Evolutionary conservation across 768 basidiomycete species (phyloP).

Genomic region (Mrakia hoshinonis): DNA sequence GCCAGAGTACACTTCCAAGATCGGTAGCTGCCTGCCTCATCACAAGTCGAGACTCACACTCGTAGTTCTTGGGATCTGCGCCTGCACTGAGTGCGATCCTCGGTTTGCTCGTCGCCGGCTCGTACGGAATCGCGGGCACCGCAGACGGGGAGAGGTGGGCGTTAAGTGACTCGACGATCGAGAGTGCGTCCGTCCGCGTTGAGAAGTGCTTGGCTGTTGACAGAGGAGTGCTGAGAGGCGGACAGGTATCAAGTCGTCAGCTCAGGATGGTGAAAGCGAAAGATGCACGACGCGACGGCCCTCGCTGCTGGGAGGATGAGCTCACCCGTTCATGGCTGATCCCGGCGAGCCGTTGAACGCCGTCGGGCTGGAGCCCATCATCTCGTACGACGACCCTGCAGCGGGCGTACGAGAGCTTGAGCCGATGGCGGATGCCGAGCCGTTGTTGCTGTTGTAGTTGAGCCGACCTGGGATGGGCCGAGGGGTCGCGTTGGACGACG

Average conservation of each 20-base stretch:
- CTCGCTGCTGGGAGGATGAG: neutral
- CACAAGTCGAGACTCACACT: constrained; percentile 29
- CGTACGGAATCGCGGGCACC: constrained; percentile 27
- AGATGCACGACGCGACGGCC: too few species aligned
- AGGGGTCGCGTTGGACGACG: neutral
- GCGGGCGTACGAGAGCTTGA: too few species aligned
- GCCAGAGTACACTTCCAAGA: neutral
- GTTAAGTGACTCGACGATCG: constrained; percentile 43
- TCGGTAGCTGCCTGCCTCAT: neutral
- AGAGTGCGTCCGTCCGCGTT: constrained; percentile 36
- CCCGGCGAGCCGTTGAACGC: neutral
- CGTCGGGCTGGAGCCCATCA: constrained; percentile 8
- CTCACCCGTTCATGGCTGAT: neutral
- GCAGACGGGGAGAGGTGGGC: constrained; percentile 36
- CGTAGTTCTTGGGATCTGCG: constrained; percentile 37
- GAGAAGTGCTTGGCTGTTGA: constrained; percentile 32
- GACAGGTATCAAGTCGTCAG: too few species aligned
- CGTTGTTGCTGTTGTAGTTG: neutral
- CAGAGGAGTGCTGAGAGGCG: neutral
- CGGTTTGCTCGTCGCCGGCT: constrained; percentile 26
- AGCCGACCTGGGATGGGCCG: neutral
- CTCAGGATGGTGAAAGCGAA: neutral
- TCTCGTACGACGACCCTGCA: neutral
- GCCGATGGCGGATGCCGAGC: neutral
- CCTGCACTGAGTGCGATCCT: constrained; percentile 36